A percentile compares a stretch with the other conserved stretches of the same genome.
These are phyloP conservation scores for Dactylellina sp. DNA, from an alignment of 2,329 filamentous ascomycete species.

Conservation along the genomic window DNA sequence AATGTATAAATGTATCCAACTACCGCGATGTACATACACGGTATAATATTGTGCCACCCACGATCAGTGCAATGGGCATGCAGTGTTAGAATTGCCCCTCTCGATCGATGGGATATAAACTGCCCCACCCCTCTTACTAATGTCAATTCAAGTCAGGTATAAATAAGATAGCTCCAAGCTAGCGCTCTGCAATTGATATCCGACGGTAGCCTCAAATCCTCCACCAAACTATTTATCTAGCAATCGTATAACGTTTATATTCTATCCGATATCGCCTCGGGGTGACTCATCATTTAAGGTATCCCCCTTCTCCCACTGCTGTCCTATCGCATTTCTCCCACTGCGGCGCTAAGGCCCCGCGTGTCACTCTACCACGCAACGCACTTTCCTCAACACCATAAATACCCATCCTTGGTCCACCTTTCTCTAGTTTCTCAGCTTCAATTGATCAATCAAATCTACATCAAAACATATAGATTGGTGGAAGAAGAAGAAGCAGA, in stretches of 20 bases:
- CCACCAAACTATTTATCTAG: conserved; percentile 24
- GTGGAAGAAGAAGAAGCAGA: too few relatives aligned
- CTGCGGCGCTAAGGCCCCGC: neutral
- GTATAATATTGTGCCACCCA: too few relatives aligned
- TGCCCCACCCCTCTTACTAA: too few relatives aligned
- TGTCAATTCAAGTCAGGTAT: too few relatives aligned
- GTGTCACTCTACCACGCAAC: conserved; percentile 19
- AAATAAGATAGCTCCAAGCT: too few relatives aligned
- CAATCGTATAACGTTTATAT: conserved; percentile 6
- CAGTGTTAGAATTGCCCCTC: too few relatives aligned
- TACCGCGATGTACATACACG: too few relatives aligned
- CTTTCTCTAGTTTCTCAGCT: neutral
- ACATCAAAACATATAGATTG: too few relatives aligned
- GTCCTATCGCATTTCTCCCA: neutral
- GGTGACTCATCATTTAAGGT: conserved; percentile 27
- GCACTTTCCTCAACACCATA: conserved; percentile 39
- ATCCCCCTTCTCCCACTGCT: too few relatives aligned
- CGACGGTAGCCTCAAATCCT: conserved; percentile 29
- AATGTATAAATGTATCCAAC: neutral
- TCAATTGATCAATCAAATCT: neutral
- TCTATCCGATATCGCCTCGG: conserved; percentile 28
- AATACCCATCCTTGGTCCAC: neutral
- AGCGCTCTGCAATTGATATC: conserved; percentile 8
- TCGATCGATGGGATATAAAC: too few relatives aligned
- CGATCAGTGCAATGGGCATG: too few relatives aligned